These are phyloP conservation scores for Botrytis paeoniae DNA, from an alignment of 2,329 filamentous ascomycete species.

Conservation along the genomic window DNA sequence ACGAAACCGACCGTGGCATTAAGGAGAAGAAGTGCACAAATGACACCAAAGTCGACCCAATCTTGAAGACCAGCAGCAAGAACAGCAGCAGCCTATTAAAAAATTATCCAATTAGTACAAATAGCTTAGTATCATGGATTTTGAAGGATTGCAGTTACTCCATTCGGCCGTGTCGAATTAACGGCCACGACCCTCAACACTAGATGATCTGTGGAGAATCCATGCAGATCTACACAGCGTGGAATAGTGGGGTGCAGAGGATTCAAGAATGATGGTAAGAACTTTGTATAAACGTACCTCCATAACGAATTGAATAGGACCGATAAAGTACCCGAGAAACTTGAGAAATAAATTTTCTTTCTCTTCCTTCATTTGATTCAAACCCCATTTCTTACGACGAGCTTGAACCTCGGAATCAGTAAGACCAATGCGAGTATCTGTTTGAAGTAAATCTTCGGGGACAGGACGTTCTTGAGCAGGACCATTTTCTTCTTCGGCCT, in stretches of 20 bases:
- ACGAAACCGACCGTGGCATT: constrained; percentile 85
- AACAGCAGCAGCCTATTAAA: constrained; percentile 58
- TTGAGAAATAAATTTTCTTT: constrained; percentile 82
- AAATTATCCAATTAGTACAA: constrained; percentile 16
- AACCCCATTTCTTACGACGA: constrained; percentile 69
- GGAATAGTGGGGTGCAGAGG: constrained; percentile 5
- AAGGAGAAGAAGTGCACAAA: constrained; percentile 76
- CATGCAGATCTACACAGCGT: constrained; percentile 8
- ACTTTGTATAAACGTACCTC: constrained; percentile 55
- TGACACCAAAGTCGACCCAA: constrained; percentile 93
- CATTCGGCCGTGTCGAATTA: background rate
- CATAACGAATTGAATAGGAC: constrained; percentile 93
- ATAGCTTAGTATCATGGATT: background rate
- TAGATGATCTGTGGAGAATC: constrained; percentile 7
- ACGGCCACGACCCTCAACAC: background rate
- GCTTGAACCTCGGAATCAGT: constrained; percentile 65
- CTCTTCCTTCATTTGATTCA: constrained; percentile 90
- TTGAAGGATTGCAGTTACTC: background rate
- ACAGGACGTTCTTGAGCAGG: constrained; percentile 56
- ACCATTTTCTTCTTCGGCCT: constrained; percentile 51
- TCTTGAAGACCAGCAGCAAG: constrained; percentile 80
- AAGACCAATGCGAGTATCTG: constrained; percentile 69
- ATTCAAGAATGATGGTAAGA: constrained; percentile 20
- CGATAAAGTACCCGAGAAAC: constrained; percentile 78
- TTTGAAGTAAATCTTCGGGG: constrained; percentile 74